These are phyloP conservation scores for Camellia japonica DNA, from an alignment of 148 eudicot genomes.

Conservation along the genomic window DNA sequence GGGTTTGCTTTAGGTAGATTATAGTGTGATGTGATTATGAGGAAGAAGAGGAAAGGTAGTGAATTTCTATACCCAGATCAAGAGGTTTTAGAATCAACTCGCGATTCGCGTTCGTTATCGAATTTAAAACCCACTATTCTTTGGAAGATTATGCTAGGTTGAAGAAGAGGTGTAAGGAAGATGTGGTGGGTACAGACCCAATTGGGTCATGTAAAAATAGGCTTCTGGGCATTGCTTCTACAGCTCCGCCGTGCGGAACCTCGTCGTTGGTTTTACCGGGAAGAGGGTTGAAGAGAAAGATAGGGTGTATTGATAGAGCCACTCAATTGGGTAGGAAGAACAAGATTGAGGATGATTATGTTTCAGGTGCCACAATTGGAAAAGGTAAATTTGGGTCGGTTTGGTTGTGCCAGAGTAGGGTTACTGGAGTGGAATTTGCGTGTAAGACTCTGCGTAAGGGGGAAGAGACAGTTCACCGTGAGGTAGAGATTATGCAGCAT, in stretches of 20 bases:
- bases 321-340: slow-evolving; percentile 87
- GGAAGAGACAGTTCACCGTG: slow-evolving; percentile 91
- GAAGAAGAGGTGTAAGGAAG: slow-evolving; percentile 67
- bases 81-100: slow-evolving; percentile 24
- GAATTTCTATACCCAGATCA: slow-evolving; percentile 26
- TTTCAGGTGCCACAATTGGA: slow-evolving; percentile 52
- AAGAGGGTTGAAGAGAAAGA: slow-evolving; percentile 80
- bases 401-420: slow-evolving; percentile 70
- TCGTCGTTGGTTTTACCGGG: slow-evolving; percentile 40
- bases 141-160: slow-evolving; percentile 61
- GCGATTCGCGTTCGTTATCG: slow-evolving; percentile 32
- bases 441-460: slow-evolving; percentile 89
- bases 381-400: slow-evolving; percentile 91
- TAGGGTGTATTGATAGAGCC: slow-evolving; percentile 74
- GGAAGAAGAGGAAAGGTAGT: slow-evolving; percentile 80
- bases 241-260: slow-evolving; percentile 61
- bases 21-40: slow-evolving; percentile 23
- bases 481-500: slow-evolving; percentile 99
- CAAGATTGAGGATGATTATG: slow-evolving; percentile 80
- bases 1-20: background rate
- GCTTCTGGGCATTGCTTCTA: slow-evolving; percentile 55
- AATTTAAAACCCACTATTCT: slow-evolving; percentile 55
- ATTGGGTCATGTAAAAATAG: slow-evolving; percentile 51
- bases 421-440: slow-evolving; percentile 64
- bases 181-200: slow-evolving; percentile 31